phyloP scores from a whole-genome alignment of 176 grass and related monocot genomes.

The Tuctoria greenei region DNA sequence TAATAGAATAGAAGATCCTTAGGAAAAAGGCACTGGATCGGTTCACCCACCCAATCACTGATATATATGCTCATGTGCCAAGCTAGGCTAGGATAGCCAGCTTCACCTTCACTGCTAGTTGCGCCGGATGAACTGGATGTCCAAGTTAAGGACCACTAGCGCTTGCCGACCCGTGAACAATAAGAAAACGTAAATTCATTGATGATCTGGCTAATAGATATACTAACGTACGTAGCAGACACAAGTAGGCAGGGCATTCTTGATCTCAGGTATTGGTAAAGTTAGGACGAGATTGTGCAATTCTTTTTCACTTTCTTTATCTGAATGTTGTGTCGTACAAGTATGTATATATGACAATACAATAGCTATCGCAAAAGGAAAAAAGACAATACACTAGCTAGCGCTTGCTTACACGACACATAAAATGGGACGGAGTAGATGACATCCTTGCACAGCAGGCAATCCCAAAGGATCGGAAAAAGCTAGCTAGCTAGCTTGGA shows the following conservation, averaged over 20 bases:
- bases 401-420: constrained; percentile 10
- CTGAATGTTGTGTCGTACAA: background rate
- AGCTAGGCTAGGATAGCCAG: background rate
- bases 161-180: constrained; percentile 12
- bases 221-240: background rate
- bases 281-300: background rate
- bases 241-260: background rate
- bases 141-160: background rate
- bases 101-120: background rate
- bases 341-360: background rate
- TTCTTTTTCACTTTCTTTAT: background rate
- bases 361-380: background rate
- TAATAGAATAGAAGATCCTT: constrained; percentile 1
- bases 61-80: constrained; percentile 22
- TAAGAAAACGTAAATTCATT: background rate
- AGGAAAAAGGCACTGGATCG: background rate
- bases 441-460: constrained; percentile 26
- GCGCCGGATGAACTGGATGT: background rate
- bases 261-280: background rate
- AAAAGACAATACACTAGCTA: background rate
- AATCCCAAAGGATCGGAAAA: background rate
- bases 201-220: background rate
- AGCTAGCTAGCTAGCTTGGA: background rate
- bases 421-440: background rate
- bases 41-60: background rate